Conservation (phyloP, 306 rosid species). For the Senna siamea region DNA sequence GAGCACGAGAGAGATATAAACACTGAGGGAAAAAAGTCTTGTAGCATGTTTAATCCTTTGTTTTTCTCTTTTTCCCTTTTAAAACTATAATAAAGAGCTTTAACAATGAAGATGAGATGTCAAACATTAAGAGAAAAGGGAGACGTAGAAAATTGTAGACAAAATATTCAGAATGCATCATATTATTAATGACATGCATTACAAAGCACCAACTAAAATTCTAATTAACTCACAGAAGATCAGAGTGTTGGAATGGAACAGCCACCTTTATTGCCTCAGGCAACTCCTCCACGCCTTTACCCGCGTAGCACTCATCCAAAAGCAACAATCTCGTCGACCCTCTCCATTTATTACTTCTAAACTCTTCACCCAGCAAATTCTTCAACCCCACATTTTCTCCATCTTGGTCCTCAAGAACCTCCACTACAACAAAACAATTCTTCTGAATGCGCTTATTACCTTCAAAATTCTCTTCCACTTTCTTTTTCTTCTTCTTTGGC, state of each 20-base stretch:
- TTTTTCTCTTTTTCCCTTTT: not conserved
- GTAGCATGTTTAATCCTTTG: conserved; percentile 13
- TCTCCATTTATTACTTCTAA: conserved; percentile 67
- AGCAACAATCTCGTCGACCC: conserved; percentile 84
- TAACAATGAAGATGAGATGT: conserved; percentile 7
- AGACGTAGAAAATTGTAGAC: not conserved
- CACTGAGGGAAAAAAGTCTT: not conserved
- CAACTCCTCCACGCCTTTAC: conserved; percentile 53
- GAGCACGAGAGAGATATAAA: not conserved
- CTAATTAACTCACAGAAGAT: conserved; percentile 47
- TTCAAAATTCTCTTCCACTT: conserved; percentile 33
- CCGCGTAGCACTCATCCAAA: conserved; percentile 67
- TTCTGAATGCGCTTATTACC: conserved; percentile 43
- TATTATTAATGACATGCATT: not conserved
- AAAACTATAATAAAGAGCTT: too few species aligned
- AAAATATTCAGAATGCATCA: not conserved
- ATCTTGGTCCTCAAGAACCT: conserved; percentile 73
- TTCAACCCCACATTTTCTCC: conserved; percentile 54
- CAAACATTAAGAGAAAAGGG: not conserved
- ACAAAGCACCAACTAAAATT: not conserved
- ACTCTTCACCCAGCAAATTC: conserved; percentile 71
- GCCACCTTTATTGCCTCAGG: conserved; percentile 91
- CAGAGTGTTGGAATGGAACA: conserved; percentile 43
- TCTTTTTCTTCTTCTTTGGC: conserved; percentile 63
- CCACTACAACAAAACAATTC: conserved; percentile 52